Evolutionary conservation across 495 filamentous ascomycete species (phyloP).

Genomic region (Hypoxylon crocopeplum): DNA sequence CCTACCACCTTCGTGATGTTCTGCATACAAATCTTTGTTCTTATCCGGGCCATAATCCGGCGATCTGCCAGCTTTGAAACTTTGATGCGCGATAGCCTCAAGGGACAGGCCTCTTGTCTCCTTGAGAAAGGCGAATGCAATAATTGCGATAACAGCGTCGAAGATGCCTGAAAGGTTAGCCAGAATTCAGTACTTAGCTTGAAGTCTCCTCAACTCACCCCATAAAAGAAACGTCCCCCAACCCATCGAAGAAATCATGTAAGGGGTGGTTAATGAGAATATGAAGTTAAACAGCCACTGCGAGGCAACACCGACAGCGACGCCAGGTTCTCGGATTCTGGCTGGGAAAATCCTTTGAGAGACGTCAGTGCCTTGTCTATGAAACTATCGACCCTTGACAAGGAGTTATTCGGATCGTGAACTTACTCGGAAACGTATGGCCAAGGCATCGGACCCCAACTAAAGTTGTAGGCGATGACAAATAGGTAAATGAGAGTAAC

Average conservation of each 20-base stretch:
- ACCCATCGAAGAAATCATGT: slow-evolving; percentile 55
- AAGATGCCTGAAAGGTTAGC: slow-evolving; percentile 29
- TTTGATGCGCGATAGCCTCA: slow-evolving; percentile 34
- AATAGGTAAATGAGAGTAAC: slow-evolving; percentile 59
- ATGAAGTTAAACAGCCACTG: slow-evolving; percentile 62
- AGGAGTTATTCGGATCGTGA: background rate
- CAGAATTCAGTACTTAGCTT: background rate
- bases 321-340: slow-evolving; percentile 54
- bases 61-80: slow-evolving; percentile 17
- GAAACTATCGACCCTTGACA: slow-evolving; percentile 37
- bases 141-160: slow-evolving; percentile 30
- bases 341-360: slow-evolving; percentile 56
- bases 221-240: slow-evolving; percentile 61
- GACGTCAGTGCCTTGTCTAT: slow-evolving; percentile 41
- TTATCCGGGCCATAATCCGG: background rate
- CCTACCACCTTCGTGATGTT: too few relatives aligned
- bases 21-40: slow-evolving; percentile 3
- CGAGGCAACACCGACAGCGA: slow-evolving; percentile 49
- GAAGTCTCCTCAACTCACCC: slow-evolving; percentile 21
- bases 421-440: slow-evolving; percentile 54
- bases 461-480: slow-evolving; percentile 57
- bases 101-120: slow-evolving; percentile 40
- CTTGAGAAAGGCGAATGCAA: slow-evolving; percentile 32
- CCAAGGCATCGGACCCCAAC: slow-evolving; percentile 59
- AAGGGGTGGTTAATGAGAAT: slow-evolving; percentile 58